phyloP scores from a whole-genome alignment of 1,284 basidiomycete species.

The Apiotrichum laibachii region DNA sequence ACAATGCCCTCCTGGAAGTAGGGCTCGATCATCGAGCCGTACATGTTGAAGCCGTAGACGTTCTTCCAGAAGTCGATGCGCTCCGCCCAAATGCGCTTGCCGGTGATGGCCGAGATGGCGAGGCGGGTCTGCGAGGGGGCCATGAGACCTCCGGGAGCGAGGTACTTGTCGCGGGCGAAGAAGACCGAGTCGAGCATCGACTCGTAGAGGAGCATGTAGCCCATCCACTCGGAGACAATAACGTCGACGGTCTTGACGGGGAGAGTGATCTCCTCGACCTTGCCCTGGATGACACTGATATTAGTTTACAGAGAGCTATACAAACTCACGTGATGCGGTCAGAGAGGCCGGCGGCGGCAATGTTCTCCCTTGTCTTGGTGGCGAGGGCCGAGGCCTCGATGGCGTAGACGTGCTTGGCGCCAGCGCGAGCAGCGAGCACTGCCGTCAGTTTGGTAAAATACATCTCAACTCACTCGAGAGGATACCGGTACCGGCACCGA shows the following conservation, averaged over 20 bases:
- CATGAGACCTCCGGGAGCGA: conserved; percentile 74
- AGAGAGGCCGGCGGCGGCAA: conserved; percentile 74
- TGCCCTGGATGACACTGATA: conserved; percentile 72
- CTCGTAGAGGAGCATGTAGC: conserved; percentile 88
- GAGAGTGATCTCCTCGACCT: conserved; percentile 77
- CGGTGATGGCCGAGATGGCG: conserved; percentile 76
- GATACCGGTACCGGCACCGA: conserved; percentile 92
- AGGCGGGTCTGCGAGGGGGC: conserved; percentile 87
- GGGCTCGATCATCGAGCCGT: conserved; percentile 63
- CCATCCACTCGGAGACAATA: conserved; percentile 97
- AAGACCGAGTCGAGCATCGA: conserved; percentile 96
- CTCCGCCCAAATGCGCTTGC: conserved; percentile 70
- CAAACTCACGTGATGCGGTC: conserved; percentile 66
- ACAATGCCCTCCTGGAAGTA: conserved; percentile 73
- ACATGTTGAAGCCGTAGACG: conserved; percentile 86
- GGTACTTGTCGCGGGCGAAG: conserved; percentile 29
- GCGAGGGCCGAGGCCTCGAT: conserved; percentile 89
- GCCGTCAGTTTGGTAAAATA: neutral
- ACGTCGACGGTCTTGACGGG: conserved; percentile 79
- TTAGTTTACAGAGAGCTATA: conserved; percentile 1
- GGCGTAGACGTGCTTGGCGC: conserved; percentile 88
- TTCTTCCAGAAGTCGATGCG: conserved; percentile 85
- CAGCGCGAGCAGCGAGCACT: conserved; percentile 86
- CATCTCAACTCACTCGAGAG: conserved; percentile 58
- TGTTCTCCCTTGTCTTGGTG: conserved; percentile 74